Evolutionary conservation across 1,139 yeast species (phyloP).

Genomic region (Sugiyamaella paludigena): DNA sequence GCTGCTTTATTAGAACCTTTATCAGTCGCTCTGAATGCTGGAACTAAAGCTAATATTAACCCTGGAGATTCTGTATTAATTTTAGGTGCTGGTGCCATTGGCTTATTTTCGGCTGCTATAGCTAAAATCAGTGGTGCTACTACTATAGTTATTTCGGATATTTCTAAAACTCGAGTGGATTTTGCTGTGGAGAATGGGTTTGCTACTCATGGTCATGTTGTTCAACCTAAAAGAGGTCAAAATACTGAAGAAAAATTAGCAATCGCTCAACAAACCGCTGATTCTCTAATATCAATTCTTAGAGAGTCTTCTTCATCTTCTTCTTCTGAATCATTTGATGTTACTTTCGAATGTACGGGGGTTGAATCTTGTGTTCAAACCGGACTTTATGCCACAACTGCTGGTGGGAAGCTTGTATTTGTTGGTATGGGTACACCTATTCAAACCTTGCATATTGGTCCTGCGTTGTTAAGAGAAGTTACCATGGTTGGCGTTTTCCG

Average conservation of each 20-base stretch:
- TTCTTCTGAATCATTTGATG: slow-evolving; percentile 44
- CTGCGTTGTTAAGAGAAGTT: slow-evolving; percentile 34
- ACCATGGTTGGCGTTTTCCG: slow-evolving; percentile 36
- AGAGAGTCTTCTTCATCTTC: slow-evolving; percentile 1
- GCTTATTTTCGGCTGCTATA: slow-evolving; percentile 68
- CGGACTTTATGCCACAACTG: slow-evolving; percentile 39
- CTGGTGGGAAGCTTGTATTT: slow-evolving; percentile 34
- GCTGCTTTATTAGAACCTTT: slow-evolving; percentile 85
- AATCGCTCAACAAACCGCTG: slow-evolving; percentile 23
- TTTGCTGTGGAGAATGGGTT: slow-evolving; percentile 32
- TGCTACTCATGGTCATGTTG: slow-evolving; percentile 31
- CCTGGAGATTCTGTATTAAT: slow-evolving; percentile 70
- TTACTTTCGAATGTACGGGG: slow-evolving; percentile 37
- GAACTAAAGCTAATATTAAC: slow-evolving; percentile 54
- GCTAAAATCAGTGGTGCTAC: slow-evolving; percentile 75
- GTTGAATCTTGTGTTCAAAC: slow-evolving; percentile 35
- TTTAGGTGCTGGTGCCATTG: slow-evolving; percentile 88
- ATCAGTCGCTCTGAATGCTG: slow-evolving; percentile 79
- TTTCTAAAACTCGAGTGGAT: slow-evolving; percentile 55
- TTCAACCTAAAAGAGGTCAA: slow-evolving; percentile 27
- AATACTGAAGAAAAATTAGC: slow-evolving; percentile 28
- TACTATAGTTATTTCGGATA: slow-evolving; percentile 56
- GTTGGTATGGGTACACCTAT: slow-evolving; percentile 37
- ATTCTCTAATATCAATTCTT: slow-evolving; percentile 19
- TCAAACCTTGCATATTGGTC: slow-evolving; percentile 34